Evolutionary conservation across 1,139 yeast genomes (phyloP).

Genomic region (Candida albicans): DNA sequence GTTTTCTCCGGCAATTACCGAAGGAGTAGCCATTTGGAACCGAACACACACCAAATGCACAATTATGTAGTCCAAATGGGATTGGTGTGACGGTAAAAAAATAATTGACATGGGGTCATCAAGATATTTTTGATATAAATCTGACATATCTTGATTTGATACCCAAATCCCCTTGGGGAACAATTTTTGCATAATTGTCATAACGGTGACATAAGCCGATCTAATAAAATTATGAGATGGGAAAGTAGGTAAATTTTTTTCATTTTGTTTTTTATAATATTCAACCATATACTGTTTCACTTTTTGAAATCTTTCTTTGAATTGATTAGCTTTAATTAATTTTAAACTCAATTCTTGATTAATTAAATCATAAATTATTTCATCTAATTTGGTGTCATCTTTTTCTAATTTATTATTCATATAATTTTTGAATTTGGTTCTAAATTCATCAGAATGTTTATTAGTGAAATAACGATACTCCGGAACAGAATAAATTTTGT

Average conservation of each 20-base stretch:
- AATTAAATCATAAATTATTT: constrained; percentile 38
- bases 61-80: constrained; percentile 66
- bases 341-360: constrained; percentile 44
- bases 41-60: constrained; percentile 58
- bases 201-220: constrained; percentile 41
- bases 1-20: constrained; percentile 70
- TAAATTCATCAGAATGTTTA: constrained; percentile 33
- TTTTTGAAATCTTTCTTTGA: constrained; percentile 33
- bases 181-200: constrained; percentile 34
- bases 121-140: constrained; percentile 33
- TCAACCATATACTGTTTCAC: constrained; percentile 44
- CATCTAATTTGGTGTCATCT: constrained; percentile 37
- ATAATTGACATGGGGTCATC: constrained; percentile 46
- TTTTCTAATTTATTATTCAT: constrained; percentile 36
- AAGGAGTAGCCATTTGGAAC: constrained; percentile 57
- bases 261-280: constrained; percentile 38
- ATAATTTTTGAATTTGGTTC: constrained; percentile 27
- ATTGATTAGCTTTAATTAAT: constrained; percentile 37
- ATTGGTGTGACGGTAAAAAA: constrained; percentile 56
- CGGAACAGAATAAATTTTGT: constrained; percentile 33
- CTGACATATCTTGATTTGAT: constrained; percentile 31
- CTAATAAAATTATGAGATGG: constrained; percentile 28
- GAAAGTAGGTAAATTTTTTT: constrained; percentile 38
- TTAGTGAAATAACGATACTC: constrained; percentile 40
- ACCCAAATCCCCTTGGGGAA: constrained; percentile 50